Percentiles rank a stretch among this genome's conserved stretches.
These are phyloP conservation scores for Camellia sinensis DNA, from an alignment of 148 eudicot genomes.

Conservation along the genomic window DNA sequence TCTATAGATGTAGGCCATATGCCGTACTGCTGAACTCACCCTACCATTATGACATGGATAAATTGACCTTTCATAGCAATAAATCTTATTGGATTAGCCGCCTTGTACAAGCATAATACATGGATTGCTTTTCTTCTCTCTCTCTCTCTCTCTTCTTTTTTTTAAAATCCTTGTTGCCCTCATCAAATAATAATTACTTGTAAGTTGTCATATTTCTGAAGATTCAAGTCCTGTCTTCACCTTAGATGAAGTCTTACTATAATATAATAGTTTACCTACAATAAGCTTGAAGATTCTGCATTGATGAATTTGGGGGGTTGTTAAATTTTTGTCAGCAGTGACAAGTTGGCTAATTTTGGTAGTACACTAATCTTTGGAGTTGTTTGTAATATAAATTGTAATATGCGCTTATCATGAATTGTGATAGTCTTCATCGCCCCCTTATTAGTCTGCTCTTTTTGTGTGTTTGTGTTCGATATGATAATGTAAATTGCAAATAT, in stretches of 20 bases:
- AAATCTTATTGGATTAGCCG: background rate
- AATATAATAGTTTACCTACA: background rate
- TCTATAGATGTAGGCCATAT: background rate
- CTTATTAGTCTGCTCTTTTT: background rate
- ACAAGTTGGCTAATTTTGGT: constrained; percentile 14
- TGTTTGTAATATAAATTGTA: background rate
- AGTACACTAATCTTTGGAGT: constrained; percentile 4
- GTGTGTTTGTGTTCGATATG: background rate
- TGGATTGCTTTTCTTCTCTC: background rate
- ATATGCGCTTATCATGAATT: background rate
- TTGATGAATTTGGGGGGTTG: background rate
- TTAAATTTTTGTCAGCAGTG: background rate
- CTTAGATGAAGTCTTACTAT: background rate
- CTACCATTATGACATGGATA: background rate
- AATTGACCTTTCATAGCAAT: background rate
- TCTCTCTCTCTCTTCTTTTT: too few relatives aligned
- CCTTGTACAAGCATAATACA: background rate
- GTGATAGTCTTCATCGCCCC: background rate
- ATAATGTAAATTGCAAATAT: background rate
- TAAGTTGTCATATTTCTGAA: background rate
- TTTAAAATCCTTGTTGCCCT: background rate
- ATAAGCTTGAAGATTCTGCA: background rate
- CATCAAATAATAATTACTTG: background rate
- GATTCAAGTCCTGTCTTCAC: background rate
- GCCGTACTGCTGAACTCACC: too few relatives aligned